Evolutionary conservation across 441 rosid species (phyloP), one percentile per base, ranked within the genome.

Genomic region (Croton setiger): DNA sequence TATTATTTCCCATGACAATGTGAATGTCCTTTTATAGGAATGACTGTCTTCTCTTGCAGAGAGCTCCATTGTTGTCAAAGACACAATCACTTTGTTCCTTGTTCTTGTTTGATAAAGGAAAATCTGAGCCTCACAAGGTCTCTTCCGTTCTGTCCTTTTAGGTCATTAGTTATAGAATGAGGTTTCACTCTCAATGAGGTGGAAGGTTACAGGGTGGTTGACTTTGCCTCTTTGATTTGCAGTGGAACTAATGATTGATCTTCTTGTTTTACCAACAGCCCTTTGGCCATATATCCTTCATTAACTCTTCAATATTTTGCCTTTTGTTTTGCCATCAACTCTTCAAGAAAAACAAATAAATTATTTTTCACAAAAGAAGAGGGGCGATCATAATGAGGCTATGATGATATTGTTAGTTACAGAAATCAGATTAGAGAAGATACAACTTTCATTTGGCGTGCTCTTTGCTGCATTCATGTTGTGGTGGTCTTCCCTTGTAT

Each of bases 151-250:
- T 27, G 31, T 27, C 31, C 31, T 15, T 17, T 47, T n/a, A 13
- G 1, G 7, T 47, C n/a, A 27, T 0, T 47, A 14, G 9, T 39
- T 39, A 0, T 78, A 77, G 88, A 74, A 82, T 82, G 92, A 87
- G 86, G 85, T 60, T 79, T 63, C 80, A 88, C 75, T 77, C 80
- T 69, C 35, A 33, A 66, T 41, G 76, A 45, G 37, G 33, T 0
- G 35, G 52, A 36, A 11, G 36, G 55, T 9, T 21, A 33, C 43
- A 37, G 39, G 73, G 49, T 62, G 49, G 67, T 67, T 67, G 54
- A 17, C 61, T 15, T 41, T n/a, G 33, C 33, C 27, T 70, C 67
- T 70, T 41, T 52, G 66, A 21, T 35, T 27, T 71, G 58, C 44
- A 49, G 54, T 2, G 54, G 21, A 49, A 20, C 21, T 20, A 8